Percentiles rank a stretch among this genome's conserved stretches.
Conservation (phyloP, 2,329 filamentous ascomycete species). For the Biscogniauxia sp. region DNA sequence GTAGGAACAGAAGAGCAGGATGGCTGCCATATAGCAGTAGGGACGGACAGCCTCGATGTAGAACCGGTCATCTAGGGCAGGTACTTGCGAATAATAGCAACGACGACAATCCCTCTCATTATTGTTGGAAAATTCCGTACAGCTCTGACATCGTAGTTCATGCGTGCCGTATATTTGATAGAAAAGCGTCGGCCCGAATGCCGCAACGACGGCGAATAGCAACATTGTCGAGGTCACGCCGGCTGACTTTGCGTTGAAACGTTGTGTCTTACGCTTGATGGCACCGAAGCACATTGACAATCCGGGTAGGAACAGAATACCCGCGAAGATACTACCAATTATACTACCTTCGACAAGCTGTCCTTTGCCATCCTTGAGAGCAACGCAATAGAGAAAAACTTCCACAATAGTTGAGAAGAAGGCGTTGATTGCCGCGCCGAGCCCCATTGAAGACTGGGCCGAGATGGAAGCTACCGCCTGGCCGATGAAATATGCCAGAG, state of each 20-base stretch:
- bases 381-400: slow-evolving; percentile 95
- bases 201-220: slow-evolving; percentile 90
- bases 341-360: slow-evolving; percentile 94
- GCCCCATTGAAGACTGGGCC: slow-evolving; percentile 95
- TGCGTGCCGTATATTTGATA: slow-evolving; percentile 99
- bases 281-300: slow-evolving; percentile 99
- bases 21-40: slow-evolving; percentile 86
- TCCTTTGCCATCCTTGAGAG: slow-evolving; percentile 86
- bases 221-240: slow-evolving; percentile 98
- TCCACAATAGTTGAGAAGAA: slow-evolving; percentile 98
- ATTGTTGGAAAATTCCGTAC: slow-evolving; percentile 47
- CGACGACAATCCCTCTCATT: slow-evolving; percentile 75
- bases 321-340: slow-evolving; percentile 95
- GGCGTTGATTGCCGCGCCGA: slow-evolving; percentile 94
- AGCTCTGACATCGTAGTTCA: slow-evolving; percentile 80
- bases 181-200: slow-evolving; percentile 93
- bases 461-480: slow-evolving; percentile 98
- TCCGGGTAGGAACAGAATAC: slow-evolving; percentile 90
- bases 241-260: slow-evolving; percentile 95
- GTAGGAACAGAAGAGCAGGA: slow-evolving; percentile 87
- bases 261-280: slow-evolving; percentile 94
- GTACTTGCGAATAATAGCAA: slow-evolving; percentile 89
- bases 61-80: slow-evolving; percentile 81
- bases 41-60: slow-evolving; percentile 88
- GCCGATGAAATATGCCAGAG: slow-evolving; percentile 95